Evolutionary conservation across 352 stramenopile genomes (phyloP), one percentile per base, ranked within the genome.

Genomic region (Phytophthora multivora): DNA sequence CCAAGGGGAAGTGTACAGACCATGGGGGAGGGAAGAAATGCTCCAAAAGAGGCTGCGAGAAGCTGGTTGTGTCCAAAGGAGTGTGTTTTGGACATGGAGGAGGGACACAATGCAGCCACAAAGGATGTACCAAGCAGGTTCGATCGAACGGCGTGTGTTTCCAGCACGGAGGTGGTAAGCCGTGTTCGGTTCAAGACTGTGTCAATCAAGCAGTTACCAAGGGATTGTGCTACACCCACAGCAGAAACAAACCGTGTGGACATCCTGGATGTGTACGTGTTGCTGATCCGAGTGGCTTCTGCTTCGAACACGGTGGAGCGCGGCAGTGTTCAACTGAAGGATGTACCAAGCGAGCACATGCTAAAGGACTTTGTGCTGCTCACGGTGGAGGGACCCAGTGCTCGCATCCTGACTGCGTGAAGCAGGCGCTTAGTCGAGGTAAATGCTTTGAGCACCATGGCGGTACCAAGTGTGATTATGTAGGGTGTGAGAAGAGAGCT

Each of bases 11-110:
- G 40, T 91, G 82, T 50, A 79, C 82, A 16, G 75, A 76, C 2
- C 81, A 91, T 28, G 79, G 81, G 9, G 81, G 81, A 39, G 81
- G 81, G 43, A 89, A 86, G 56, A 81, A 77, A 39, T 91, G 81
- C 35, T 76, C 87, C 9, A 59, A 78, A 2, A 77, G 78, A 10
- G 66, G 75, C 11, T 89, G 81, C 46, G 49, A 63, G 18, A 86
- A 86, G 41, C 87, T 77, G 71, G 77, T 71, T 18, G 80, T 80
- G 21, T 71, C 78, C 8, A 77, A 80, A 7, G 75, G 75, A 1
- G 43, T 88, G n/a, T 90, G 80, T 51, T 56, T 75, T 51, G 69
- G 68, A 39, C 81, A 90, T 63, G 85, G 83, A 23, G 79, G 79
- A 3, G 75, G 77, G 3, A 9, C 28, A 83, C 77, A 42, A 57